Conservation (phyloP, 2,329 filamentous ascomycete genomes). For the Arthrinium phaeospermum region DNA sequence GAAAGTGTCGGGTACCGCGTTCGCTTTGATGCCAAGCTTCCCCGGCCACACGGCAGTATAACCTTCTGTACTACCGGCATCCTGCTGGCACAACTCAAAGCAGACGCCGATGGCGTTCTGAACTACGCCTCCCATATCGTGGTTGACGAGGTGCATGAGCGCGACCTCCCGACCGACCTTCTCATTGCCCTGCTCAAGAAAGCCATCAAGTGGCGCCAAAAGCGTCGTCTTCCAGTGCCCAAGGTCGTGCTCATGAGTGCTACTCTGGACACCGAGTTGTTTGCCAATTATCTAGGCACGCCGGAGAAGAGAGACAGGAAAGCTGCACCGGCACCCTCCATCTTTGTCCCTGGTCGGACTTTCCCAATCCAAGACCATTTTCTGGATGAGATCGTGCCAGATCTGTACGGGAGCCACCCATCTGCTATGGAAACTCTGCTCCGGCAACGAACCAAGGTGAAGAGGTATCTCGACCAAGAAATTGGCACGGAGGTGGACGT, state of each 20-base stretch:
- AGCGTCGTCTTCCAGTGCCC: conserved; percentile 1
- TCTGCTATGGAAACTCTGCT: neutral
- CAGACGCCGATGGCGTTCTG: conserved; percentile 43
- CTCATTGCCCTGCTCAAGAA: conserved; percentile 18
- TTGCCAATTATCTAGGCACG: conserved; percentile 18
- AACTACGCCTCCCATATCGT: conserved; percentile 52
- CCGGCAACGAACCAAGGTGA: neutral
- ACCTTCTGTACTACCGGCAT: conserved; percentile 57
- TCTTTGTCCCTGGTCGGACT: conserved; percentile 21
- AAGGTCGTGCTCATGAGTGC: conserved; percentile 24
- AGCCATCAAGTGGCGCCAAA: neutral
- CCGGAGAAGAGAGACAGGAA: neutral
- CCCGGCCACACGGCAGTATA: conserved; percentile 42
- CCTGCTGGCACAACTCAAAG: conserved; percentile 49
- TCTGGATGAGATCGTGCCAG: conserved; percentile 17
- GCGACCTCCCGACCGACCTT: conserved; percentile 9
- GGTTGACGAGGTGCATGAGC: conserved; percentile 51
- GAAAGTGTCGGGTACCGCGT: conserved; percentile 52
- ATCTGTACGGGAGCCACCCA: neutral
- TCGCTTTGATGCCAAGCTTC: conserved; percentile 45
- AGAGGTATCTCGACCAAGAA: neutral
- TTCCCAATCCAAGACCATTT: conserved; percentile 18
- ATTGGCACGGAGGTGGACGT: too few relatives aligned
- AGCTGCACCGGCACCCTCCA: conserved; percentile 3
- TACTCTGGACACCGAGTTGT: conserved; percentile 22